Evolutionary conservation across 345 rosid species (phyloP).

Genomic region (Laguncularia racemosa): DNA sequence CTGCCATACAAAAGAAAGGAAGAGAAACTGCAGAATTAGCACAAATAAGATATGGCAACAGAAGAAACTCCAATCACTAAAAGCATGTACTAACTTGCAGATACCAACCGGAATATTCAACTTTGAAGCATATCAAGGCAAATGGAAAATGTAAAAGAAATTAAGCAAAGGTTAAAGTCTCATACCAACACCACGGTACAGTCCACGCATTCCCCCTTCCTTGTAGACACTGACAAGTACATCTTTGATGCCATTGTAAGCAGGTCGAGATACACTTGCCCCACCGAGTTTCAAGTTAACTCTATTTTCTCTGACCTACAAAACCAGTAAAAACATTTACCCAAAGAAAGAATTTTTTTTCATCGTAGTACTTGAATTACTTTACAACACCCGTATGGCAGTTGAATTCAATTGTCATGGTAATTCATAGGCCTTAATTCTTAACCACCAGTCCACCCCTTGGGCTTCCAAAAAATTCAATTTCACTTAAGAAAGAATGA

Average conservation of each 20-base stretch:
- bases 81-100: too few species aligned
- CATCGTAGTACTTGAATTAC: too few species aligned
- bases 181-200: conserved; percentile 90
- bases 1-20: not conserved
- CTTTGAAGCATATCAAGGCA: not conserved
- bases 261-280: conserved; percentile 37
- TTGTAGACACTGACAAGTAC: conserved; percentile 66
- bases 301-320: conserved; percentile 49
- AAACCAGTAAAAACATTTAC: conserved; percentile 10
- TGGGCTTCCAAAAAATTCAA: too few species aligned
- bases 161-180: conserved; percentile 1
- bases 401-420: too few species aligned
- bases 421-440: too few species aligned
- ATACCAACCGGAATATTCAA: too few species aligned
- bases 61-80: too few species aligned
- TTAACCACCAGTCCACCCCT: too few species aligned
- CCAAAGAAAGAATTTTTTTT: not conserved
- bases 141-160: not conserved
- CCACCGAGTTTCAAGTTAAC: conserved; percentile 27
- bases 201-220: conserved; percentile 76
- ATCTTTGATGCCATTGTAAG: conserved; percentile 65
- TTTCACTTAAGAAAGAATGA: too few species aligned
- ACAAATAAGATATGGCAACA: not conserved
- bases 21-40: too few species aligned
- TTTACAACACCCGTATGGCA: not conserved